Base-by-base conservation (phyloP, 495 filamentous ascomycete species). In the Podospora pseudopauciseta region DNA sequence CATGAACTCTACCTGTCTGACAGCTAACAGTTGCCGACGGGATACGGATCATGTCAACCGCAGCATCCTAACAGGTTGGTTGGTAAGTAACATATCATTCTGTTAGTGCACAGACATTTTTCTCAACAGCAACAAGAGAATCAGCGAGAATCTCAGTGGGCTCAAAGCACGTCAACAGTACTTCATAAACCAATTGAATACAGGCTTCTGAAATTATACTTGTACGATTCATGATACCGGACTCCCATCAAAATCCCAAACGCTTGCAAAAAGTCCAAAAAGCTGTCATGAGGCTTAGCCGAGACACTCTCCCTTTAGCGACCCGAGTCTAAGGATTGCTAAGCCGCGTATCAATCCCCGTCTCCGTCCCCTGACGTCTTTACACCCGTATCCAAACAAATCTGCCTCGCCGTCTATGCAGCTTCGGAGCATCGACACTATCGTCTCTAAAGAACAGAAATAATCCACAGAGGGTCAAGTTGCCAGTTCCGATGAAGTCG, bases 401-500 rank as follows among this genome's bases (percentile, higher is more conserved):
- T 49, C 39, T 16, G 15, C 39, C 39, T 13, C 39, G 39, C 39
- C 39, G 13, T 13, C 39, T 49, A 16, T 49, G 39, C 39, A 49
- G 39, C 15, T 11, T 11, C 15, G 39, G 39, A 49, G 39, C 9
- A 49, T 49, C 39, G 13, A 16, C 39, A 49, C 2, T 11, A 49
- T 9, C n/a, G 4, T 7, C 16, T 61, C 11, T 1, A 32, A 23
- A 26, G 5, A 59, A 39, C 39, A 63, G 32, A 18, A 30, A 4
- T 32, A 15, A 30, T 15, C 28, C 19, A 30, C 44, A 28, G 7
- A n/a, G 49, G 55, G 5, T 20, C 2, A 49, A 11, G 39, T 11
- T 11, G 39, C 7, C 55, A 57, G 34, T 60, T 15, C 28, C 30
- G 39, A 69, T 69, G 67, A 69, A 69, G 30, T 28, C 63, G 3